Conservation (phyloP, 768 basidiomycete species). For the Lactifluus echinatus region DNA sequence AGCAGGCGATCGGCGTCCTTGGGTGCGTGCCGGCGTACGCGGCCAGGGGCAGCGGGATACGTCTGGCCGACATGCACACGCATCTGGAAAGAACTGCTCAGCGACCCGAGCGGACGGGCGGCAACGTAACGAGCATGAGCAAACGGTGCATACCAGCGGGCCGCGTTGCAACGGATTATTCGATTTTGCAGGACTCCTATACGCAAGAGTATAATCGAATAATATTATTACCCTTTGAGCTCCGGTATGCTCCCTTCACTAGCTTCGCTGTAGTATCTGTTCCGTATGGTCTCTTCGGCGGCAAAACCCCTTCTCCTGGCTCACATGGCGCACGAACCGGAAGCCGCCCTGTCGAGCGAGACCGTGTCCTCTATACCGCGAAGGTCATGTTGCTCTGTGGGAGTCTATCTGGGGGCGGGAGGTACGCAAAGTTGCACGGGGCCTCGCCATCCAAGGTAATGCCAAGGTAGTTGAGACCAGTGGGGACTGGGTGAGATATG, state of each 20-base stretch:
- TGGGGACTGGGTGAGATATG: slow-evolving; percentile 29
- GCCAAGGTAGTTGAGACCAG: slow-evolving; percentile 32
- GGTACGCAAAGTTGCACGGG: slow-evolving; percentile 30
- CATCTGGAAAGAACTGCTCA: slow-evolving; percentile 21
- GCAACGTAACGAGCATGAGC: too few relatives aligned
- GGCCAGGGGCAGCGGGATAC: slow-evolving; percentile 27
- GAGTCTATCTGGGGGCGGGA: slow-evolving; percentile 24
- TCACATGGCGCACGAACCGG: slow-evolving; percentile 29
- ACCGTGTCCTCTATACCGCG: slow-evolving; percentile 27
- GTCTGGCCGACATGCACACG: slow-evolving; percentile 42
- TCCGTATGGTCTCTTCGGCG: slow-evolving; percentile 32
- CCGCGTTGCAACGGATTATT: slow-evolving; percentile 24
- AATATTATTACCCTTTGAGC: slow-evolving; percentile 35
- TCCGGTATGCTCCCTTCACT: slow-evolving; percentile 32
- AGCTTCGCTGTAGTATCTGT: slow-evolving; percentile 37
- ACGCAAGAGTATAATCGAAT: slow-evolving; percentile 39
- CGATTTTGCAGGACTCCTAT: neutral
- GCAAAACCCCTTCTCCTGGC: slow-evolving; percentile 32
- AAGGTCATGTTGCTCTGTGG: slow-evolving; percentile 29
- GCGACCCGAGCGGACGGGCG: too few relatives aligned
- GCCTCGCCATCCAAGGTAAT: slow-evolving; percentile 24
- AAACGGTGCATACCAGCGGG: slow-evolving; percentile 33
- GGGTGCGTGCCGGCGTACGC: slow-evolving; percentile 33
- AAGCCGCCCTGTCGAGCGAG: slow-evolving; percentile 37
- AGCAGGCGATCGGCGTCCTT: slow-evolving; percentile 36